phyloP scores from a whole-genome alignment of 208 protist genomes.

The Trichomonas gallinae region DNA sequence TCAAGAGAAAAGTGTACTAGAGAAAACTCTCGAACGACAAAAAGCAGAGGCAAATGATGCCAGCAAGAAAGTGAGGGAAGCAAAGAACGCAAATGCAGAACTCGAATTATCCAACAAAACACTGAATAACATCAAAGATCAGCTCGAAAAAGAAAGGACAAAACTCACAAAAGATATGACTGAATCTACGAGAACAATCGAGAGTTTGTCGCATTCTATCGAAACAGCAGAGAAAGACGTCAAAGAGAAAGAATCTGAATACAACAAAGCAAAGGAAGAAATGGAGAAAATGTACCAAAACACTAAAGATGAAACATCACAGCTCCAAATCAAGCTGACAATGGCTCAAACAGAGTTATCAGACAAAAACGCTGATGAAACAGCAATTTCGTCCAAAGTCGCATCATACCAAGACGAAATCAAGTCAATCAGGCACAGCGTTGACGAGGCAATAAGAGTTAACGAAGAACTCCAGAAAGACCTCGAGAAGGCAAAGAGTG shows the following conservation, averaged over 20 bases:
- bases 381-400: background rate
- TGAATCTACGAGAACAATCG: background rate
- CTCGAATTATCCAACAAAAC: background rate
- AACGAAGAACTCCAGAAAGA: background rate
- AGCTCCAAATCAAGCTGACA: constrained; percentile 26
- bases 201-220: background rate
- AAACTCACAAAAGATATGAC: background rate
- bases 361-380: background rate
- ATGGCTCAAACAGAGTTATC: constrained; percentile 25
- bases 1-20: background rate
- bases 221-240: background rate
- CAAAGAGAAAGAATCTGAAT: background rate
- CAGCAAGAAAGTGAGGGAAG: background rate
- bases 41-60: background rate
- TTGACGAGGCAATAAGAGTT: background rate
- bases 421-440: constrained; percentile 21
- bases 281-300: background rate
- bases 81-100: background rate
- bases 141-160: background rate
- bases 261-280: background rate
- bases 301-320: constrained; percentile 27
- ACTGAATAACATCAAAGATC: background rate
- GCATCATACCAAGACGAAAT: background rate
- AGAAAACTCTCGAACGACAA: background rate
- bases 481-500: background rate